Evolutionary conservation across 805 yeast species (phyloP), one percentile per base, ranked within the genome.

Genomic region (Starmerella gropengiesseri): DNA sequence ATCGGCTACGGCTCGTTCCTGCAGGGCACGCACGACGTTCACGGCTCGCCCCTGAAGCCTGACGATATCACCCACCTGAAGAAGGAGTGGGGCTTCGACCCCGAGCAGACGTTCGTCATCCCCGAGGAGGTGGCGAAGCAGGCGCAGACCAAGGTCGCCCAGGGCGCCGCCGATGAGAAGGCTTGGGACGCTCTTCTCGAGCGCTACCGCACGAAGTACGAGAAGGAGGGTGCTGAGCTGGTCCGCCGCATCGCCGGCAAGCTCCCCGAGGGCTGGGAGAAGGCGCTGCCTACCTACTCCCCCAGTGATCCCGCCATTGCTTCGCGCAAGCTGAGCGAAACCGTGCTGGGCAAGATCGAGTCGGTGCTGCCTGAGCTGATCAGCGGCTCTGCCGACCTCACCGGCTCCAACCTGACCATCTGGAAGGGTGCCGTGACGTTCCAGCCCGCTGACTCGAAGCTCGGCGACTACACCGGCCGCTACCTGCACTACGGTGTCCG

Each of bases 321-420:
- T 50, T 75, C 96, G 48, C 82, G 98, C 75, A 89, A 89, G 74
- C 71, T 86, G 59, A 81, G 94, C 41, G 96, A 89, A 73, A 71
- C 70, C 54, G 84, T 79, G 31, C 68, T 89, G 58, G 69, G 73
- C 55, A 65, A 69, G 51, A 65, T 89, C 56, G 70, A 72, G 56
- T 72, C 71, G 21, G 74, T 55, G 35, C 53, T 89, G 41, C 97
- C 97, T 43, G 95, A 86, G 72, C 69, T 89, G 51, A 68, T 89
- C 60, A 96, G 96, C 69, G 98, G 98, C 60, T 87, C 97, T 54
- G 98, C 98, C 46, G 98, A 89, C 69, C 76, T 89, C 69, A 89
- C 97, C 46, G 93, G 94, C 55, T 89, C 97, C 44, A 91, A 89
- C 76, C 74, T 85, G 70, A 87, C 97, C 60, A 78, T 91, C 73